Base-by-base conservation (phyloP, 139 green algal genomes). In the Mesostigma viride region DNA sequence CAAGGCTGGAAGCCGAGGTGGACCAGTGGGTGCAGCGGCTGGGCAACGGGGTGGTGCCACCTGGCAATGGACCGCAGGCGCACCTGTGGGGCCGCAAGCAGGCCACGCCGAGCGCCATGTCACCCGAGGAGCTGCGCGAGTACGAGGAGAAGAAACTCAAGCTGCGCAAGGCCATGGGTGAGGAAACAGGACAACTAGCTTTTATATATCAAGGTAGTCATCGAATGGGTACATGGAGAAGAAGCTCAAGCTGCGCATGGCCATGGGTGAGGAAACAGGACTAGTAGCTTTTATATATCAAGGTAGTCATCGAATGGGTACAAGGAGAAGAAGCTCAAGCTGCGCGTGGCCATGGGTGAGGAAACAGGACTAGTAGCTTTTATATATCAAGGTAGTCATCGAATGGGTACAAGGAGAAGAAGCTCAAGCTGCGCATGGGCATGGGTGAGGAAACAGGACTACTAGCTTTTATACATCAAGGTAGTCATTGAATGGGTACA, bases 121-220 rank as follows among this genome's bases (percentile, higher is more conserved):
- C 45, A 28, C 66, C 72, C 0, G 78, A 71, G 6, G 88, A 92
- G 75, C 31, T 59, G n/a, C 76, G 67, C 6, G 76, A 75, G 35
- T 87, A 95, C 48, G 88, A 95, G 71, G 90, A 92, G 32, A 86
- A 87, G 70, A 85, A 81, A 56, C 72, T 78, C 33, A 75, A 75
- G 33, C 34, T 78, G 67, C 35, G 72, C 35, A 75, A 75, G 36
- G 72, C 72, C 66, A 78, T 78, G 72, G 72, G 70, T 17, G 22
- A 31, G 51, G 17, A n/a, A n/a, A n/a, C n/a, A n/a, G n/a, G n/a
- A n/a, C n/a, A n/a, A n/a, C n/a, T n/a, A n/a, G n/a, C n/a, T n/a
- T n/a, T n/a, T n/a, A n/a, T n/a, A n/a, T n/a, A n/a, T n/a, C n/a
- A n/a, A n/a, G n/a, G n/a, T n/a, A n/a, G n/a, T n/a, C n/a, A n/a